Base-by-base conservation (phyloP, 257 asterid genomes). In the Nicotiana tomentosiformis region DNA sequence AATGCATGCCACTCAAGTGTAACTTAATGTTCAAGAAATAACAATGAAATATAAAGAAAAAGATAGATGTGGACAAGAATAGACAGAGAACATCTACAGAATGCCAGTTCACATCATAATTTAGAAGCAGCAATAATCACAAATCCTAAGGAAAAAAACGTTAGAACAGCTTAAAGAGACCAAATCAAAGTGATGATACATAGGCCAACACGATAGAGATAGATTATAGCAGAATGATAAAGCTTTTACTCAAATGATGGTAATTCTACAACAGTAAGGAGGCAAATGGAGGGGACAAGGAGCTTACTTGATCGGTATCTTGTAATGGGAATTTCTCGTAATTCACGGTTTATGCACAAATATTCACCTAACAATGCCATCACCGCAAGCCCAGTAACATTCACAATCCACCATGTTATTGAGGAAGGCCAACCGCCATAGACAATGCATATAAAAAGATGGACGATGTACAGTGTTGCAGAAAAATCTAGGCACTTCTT, bases 351-450 rank as follows among this genome's bases (percentile, higher is more conserved):
- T 90, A 89, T 91, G 90, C 98, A 95, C 89, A 93, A 83, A 88
- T 87, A 90, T 92, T 94, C 97, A 83, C 98, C 97, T 81, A 94
- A 86, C 86, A 94, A 87, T 46, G 92, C 93, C 98, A 93, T 96
- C 83, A 89, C 91, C 1, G 92, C 97, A 77, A 96, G 87, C 74
- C 97, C 90, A n/a, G 94, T 89, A 84, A 90, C 87, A 87, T 92
- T 91, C 88, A 91, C 94, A 85, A 91, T 89, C 99, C 99, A 96
- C 99, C 99, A 96, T 14, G 94, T 91, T 79, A 92, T 78, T 10
- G 99, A 94, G 78, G 94, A 86, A 57, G 99, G 99, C 97, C 98
- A 96, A 46, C 98, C 98, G 82, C 98, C 99, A 77, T 94, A 96
- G 6, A 86, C 33, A 82, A 89, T 84, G 92, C 98, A 94, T 79